Evolutionary conservation across 805 yeast genomes (phyloP), one percentile per base, ranked within the genome.

Genomic region (Candida nitratophila): DNA sequence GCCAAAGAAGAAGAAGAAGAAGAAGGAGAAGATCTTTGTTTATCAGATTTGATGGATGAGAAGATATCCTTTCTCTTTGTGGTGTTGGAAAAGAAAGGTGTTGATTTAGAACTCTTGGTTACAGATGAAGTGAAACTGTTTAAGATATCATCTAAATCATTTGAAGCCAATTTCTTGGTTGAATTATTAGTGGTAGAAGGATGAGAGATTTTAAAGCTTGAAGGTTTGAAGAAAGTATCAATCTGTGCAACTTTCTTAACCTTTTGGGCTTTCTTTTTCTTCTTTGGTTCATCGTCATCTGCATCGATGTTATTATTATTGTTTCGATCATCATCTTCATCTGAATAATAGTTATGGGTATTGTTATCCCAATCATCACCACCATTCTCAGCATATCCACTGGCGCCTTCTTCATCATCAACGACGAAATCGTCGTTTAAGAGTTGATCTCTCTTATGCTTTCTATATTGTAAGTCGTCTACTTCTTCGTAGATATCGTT

Each of bases 321-420:
- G 47, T 81, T 95, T n/a, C n/a, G n/a, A n/a, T 66, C 72, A 19
- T n/a, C n/a, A n/a, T 73, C 79, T 31, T 76, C 84, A 35, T 77
- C 83, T n/a, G 79, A 74, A 47, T 73, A 74, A 53, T 75, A 76
- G 43, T 70, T 65, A 37, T 73, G 76, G 43, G 70, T 68, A 30
- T 69, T 63, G 47, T 81, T 95, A 24, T 24, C 27, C 90, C 95
- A 88, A 47, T 88, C 96, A 54, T 91, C 95, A 8, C 74, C 86
- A 46, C 99, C 99, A 37, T 85, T 85, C 54, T 93, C 98, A 1
- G 88, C 90, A 57, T 91, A 91, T 0, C 97, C 98, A 50, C 83
- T 84, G 27, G 96, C 96, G 52, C 85, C 81, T 60, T 91, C 98
- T 59, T 88, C 96, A 2, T 88, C 95, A 60, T 89, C 96, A 2